Percentiles rank a stretch among this genome's conserved stretches.
These are phyloP conservation scores for Ganoderma meredithae DNA, from an alignment of 1,284 basidiomycete species.

Conservation along the genomic window DNA sequence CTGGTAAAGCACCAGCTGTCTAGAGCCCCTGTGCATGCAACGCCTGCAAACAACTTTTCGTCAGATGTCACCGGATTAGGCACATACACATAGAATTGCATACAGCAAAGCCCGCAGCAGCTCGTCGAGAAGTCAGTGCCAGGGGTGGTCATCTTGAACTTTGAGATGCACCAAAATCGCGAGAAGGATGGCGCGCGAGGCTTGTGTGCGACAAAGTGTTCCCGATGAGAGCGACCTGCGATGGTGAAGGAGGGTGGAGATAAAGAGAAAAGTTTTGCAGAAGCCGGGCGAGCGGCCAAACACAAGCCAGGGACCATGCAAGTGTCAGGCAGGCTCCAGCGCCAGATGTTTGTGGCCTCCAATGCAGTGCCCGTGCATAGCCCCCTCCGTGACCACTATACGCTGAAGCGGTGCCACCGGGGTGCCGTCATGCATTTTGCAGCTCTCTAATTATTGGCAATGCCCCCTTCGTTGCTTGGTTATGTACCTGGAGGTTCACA, in stretches of 20 bases:
- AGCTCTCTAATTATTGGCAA: too few species aligned
- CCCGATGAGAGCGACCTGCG: background rate
- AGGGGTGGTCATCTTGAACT: background rate
- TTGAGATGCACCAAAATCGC: background rate
- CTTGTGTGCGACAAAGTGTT: background rate
- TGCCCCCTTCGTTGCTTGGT: too few species aligned
- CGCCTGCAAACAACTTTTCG: constrained; percentile 12
- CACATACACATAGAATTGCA: background rate
- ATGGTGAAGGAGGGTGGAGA: background rate
- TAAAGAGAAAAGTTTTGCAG: background rate
- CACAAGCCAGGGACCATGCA: background rate
- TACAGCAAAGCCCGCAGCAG: background rate
- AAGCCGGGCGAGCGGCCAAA: background rate
- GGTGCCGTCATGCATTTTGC: too few species aligned
- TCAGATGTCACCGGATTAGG: background rate
- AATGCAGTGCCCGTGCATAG: background rate
- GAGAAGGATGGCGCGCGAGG: background rate
- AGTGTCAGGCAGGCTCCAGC: background rate
- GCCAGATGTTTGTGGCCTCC: too few species aligned
- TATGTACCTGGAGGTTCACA: too few species aligned
- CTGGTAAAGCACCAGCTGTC: constrained; percentile 26
- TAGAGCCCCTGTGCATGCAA: constrained; percentile 22
- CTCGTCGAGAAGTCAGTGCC: background rate
- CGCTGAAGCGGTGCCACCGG: too few species aligned
- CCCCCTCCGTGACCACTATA: background rate